Conservation (phyloP, 331 rosid genomes). For the Pyracantha coccinea region DNA sequence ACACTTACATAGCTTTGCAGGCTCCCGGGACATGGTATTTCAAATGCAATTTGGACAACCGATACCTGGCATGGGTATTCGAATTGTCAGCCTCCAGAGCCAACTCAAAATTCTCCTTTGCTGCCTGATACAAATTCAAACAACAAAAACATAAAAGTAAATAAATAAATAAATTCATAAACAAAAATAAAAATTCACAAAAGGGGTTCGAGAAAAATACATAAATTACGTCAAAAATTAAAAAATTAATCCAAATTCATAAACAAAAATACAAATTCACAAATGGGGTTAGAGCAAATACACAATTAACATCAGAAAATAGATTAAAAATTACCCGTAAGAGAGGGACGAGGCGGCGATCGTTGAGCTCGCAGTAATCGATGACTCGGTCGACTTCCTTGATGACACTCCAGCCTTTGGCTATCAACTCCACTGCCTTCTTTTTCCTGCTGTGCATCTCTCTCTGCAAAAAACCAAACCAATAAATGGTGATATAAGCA, state of each 20-base stretch:
- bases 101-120: slow-evolving; percentile 87
- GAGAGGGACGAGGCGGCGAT: slow-evolving; percentile 72
- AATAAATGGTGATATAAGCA: not conserved
- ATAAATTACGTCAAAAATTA: too few species aligned
- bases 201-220: not conserved
- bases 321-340: slow-evolving; percentile 35
- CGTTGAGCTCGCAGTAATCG: slow-evolving; percentile 75
- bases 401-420: slow-evolving; percentile 83
- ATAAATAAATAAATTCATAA: not conserved
- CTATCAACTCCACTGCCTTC: slow-evolving; percentile 74
- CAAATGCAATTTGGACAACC: slow-evolving; percentile 86
- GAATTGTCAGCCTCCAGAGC: slow-evolving; percentile 79
- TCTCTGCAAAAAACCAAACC: slow-evolving; percentile 37
- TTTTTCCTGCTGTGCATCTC: slow-evolving; percentile 73
- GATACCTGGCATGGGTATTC: slow-evolving; percentile 78
- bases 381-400: slow-evolving; percentile 90
- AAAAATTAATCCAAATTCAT: not conserved
- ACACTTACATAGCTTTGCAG: slow-evolving; percentile 65
- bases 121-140: slow-evolving; percentile 34
- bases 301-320: not conserved
- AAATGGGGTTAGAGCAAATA: not conserved
- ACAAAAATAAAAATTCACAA: not conserved
- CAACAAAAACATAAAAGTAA: not conserved
- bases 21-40: slow-evolving; percentile 86
- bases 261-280: too few species aligned